phyloP scores from a whole-genome alignment of 306 rosid genomes.

The Corylus americana region DNA sequence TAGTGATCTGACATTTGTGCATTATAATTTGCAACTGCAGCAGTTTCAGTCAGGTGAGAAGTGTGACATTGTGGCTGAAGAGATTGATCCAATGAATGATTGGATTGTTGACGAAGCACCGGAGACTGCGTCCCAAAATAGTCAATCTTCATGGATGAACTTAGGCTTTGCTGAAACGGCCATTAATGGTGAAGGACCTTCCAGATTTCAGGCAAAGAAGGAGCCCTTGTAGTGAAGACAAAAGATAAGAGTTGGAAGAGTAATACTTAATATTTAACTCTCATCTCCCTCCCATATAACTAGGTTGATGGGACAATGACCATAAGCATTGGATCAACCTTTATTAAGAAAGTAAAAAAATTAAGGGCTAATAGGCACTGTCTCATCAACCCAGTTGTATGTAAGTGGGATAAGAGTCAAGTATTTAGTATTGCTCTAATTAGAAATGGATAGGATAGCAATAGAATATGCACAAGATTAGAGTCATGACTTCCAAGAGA shows the following conservation, averaged over 20 bases:
- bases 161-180: not conserved
- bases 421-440: no score
- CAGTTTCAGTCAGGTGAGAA: conserved; percentile 12
- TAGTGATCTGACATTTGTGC: conserved; percentile 20
- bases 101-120: conserved; percentile 22
- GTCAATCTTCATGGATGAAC: not conserved
- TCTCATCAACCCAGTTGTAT: no score
- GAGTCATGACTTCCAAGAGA: not conserved
- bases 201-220: not conserved
- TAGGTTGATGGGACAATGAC: no score
- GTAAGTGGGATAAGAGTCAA: no score
- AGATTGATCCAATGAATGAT: conserved; percentile 24
- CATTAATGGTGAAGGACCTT: not conserved
- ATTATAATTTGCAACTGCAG: conserved; percentile 29
- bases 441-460: not conserved
- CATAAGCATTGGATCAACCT: no score
- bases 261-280: no score
- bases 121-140: not conserved
- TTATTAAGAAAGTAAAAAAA: no score
- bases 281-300: no score
- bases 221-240: not conserved
- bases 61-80: conserved; percentile 12
- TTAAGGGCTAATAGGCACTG: no score
- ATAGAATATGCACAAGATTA: not conserved
- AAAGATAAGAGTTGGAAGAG: not conserved